A percentile compares a stretch with the other conserved stretches of the same genome.
These are phyloP conservation scores for Ailanthus altissimus DNA, from an alignment of 345 rosid genomes.

Conservation along the genomic window DNA sequence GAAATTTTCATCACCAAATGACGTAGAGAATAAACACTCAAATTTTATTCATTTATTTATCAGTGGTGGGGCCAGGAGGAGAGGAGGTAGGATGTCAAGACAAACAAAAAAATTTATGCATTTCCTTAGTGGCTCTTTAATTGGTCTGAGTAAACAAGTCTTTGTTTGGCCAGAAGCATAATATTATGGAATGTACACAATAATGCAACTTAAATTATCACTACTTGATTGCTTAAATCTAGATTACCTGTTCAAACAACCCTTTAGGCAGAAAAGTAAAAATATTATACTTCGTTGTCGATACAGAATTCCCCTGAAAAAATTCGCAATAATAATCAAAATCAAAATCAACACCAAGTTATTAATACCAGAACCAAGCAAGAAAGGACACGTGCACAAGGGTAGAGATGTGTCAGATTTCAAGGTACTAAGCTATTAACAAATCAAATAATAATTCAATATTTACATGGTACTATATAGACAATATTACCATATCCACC, in stretches of 20 bases:
- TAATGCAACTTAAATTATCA: conserved; percentile 8
- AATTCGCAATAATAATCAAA: conserved; percentile 26
- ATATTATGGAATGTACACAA: not conserved
- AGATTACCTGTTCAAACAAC: conserved; percentile 93
- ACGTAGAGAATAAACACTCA: not conserved
- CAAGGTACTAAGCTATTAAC: not conserved
- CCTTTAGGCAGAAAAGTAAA: conserved; percentile 95
- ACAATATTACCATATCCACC: not conserved
- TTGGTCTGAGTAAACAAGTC: not conserved
- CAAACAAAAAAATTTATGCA: not conserved
- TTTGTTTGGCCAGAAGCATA: not conserved
- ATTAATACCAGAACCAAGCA: conserved; percentile 11
- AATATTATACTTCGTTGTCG: conserved; percentile 97
- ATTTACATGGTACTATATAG: not conserved
- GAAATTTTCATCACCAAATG: conserved; percentile 4
- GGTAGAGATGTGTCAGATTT: not conserved
- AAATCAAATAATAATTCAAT: conserved; percentile 9
- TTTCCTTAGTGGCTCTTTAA: not conserved
- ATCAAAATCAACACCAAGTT: conserved; percentile 4
- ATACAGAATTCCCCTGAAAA: conserved; percentile 83
- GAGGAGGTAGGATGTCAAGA: not conserved
- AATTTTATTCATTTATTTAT: not conserved
- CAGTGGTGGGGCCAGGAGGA: not conserved
- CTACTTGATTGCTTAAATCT: conserved; percentile 7
- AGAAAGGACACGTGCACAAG: not conserved